Evolutionary conservation across 2,329 filamentous ascomycete genomes (phyloP).

Genomic region (Ophiostoma pallidulum): DNA sequence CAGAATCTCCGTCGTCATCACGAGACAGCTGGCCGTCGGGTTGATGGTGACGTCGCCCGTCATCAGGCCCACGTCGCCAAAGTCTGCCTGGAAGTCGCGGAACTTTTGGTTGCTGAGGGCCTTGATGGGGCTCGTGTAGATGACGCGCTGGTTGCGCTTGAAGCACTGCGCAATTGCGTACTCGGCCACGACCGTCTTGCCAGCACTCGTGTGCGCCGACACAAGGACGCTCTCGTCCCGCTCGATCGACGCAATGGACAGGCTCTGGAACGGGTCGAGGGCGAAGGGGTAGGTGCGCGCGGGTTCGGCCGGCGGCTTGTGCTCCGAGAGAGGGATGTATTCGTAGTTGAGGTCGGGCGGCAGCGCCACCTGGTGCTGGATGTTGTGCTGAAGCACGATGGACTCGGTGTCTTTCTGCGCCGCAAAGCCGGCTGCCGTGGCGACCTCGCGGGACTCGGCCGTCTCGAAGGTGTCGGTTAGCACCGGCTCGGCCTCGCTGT

Average conservation of each 20-base stretch:
- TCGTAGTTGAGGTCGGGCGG: slow-evolving; percentile 90
- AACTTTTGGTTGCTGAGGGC: slow-evolving; percentile 98
- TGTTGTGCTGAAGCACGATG: slow-evolving; percentile 88
- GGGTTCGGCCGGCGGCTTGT: slow-evolving; percentile 80
- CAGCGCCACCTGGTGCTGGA: slow-evolving; percentile 93
- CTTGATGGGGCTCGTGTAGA: slow-evolving; percentile 99
- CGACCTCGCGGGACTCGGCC: slow-evolving; percentile 84
- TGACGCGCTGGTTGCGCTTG: slow-evolving; percentile 94
- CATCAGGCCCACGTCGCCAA: slow-evolving; percentile 96
- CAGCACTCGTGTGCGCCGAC: slow-evolving; percentile 92
- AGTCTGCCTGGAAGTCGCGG: slow-evolving; percentile 88
- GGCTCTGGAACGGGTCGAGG: slow-evolving; percentile 92
- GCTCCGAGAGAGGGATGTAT: slow-evolving; percentile 88
- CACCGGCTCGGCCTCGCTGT: slow-evolving; percentile 57
- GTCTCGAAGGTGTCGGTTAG: slow-evolving; percentile 93
- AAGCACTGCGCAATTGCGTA: slow-evolving; percentile 97
- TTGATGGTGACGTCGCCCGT: slow-evolving; percentile 99
- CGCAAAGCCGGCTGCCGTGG: slow-evolving; percentile 61
- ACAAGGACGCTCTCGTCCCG: slow-evolving; percentile 93
- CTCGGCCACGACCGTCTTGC: slow-evolving; percentile 96
- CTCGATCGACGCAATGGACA: slow-evolving; percentile 91
- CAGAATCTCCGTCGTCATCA: slow-evolving; percentile 99
- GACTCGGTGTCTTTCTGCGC: slow-evolving; percentile 54
- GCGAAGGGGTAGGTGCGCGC: slow-evolving; percentile 81
- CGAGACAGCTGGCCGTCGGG: slow-evolving; percentile 90